phyloP scores from a whole-genome alignment of 2,329 filamentous ascomycete genomes.

The Colletotrichum sp. region DNA sequence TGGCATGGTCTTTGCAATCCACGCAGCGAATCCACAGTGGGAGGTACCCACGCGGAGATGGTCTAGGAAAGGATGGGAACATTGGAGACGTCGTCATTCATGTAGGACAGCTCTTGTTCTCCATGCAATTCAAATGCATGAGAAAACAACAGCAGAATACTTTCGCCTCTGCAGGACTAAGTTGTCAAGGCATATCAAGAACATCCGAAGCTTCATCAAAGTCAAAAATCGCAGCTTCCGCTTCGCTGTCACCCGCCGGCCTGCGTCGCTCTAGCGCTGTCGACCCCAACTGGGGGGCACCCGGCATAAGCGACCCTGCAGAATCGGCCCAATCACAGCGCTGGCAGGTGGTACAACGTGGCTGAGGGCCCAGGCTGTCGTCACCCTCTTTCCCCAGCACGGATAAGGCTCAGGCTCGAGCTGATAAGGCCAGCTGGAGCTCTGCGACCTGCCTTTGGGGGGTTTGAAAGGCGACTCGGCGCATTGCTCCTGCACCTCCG shows the following conservation, averaged over 20 bases:
- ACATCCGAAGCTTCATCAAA: background rate
- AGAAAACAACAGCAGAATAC: background rate
- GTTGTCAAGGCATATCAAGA: background rate
- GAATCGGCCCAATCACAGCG: background rate
- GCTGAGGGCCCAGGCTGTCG: slow-evolving; percentile 17
- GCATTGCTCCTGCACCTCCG: background rate
- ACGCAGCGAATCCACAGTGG: background rate
- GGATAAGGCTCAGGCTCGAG: slow-evolving; percentile 18
- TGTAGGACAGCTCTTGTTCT: background rate
- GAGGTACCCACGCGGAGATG: background rate
- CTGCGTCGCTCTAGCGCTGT: background rate
- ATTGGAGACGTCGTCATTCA: background rate
- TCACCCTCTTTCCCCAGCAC: slow-evolving; percentile 18
- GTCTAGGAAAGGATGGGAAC: background rate
- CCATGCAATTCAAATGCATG: background rate
- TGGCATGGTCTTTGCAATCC: slow-evolving; percentile 9
- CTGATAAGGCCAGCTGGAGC: slow-evolving; percentile 21
- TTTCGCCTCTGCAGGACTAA: background rate
- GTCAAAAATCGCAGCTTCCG: background rate
- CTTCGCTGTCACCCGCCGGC: background rate
- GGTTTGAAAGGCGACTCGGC: background rate
- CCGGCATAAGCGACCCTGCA: background rate
- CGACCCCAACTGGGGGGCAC: background rate
- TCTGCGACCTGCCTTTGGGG: background rate
- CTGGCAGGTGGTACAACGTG: background rate